Conservation (phyloP, 2,329 filamentous ascomycete genomes). For the Zymoseptoria brevis region DNA sequence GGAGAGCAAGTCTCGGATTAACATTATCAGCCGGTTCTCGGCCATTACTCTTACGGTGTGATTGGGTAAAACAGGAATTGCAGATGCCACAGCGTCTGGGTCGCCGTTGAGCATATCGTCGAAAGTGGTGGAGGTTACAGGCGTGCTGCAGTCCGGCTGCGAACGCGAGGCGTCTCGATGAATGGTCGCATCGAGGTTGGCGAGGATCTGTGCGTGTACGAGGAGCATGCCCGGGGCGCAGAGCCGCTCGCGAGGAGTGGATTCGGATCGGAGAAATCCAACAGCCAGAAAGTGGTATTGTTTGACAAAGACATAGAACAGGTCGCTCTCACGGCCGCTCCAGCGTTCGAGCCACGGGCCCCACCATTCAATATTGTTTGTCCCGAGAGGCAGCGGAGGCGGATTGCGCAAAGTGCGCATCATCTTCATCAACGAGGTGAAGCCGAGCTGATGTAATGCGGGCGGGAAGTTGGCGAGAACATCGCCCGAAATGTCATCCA, state of each 20-base stretch:
- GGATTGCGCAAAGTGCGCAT: slow-evolving; percentile 56
- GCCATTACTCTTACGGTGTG: slow-evolving; percentile 74
- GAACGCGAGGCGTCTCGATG: slow-evolving; percentile 57
- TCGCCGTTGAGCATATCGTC: slow-evolving; percentile 53
- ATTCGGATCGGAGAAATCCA: slow-evolving; percentile 46
- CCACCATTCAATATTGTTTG: slow-evolving; percentile 71
- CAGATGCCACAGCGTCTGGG: slow-evolving; percentile 59
- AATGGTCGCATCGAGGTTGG: slow-evolving; percentile 73
- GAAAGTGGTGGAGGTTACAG: slow-evolving; percentile 49
- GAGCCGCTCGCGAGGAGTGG: slow-evolving; percentile 48
- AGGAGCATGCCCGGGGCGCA: slow-evolving; percentile 70
- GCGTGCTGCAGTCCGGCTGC: slow-evolving; percentile 34
- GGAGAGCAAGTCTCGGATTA: slow-evolving; percentile 72
- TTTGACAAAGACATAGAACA: slow-evolving; percentile 88
- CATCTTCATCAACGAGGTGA: slow-evolving; percentile 52
- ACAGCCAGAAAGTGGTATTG: slow-evolving; percentile 73
- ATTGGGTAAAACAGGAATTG: slow-evolving; percentile 53
- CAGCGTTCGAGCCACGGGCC: slow-evolving; percentile 78
- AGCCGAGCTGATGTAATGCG: slow-evolving; percentile 52
- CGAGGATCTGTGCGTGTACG: slow-evolving; percentile 73
- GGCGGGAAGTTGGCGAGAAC: slow-evolving; percentile 64
- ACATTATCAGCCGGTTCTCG: slow-evolving; percentile 77
- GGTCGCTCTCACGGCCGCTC: slow-evolving; percentile 78
- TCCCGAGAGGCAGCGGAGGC: slow-evolving; percentile 58
- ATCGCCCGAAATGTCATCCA: slow-evolving; percentile 33